These are phyloP conservation scores for Barnettozyma pratensis DNA, from an alignment of 805 yeast species.

Conservation along the genomic window DNA sequence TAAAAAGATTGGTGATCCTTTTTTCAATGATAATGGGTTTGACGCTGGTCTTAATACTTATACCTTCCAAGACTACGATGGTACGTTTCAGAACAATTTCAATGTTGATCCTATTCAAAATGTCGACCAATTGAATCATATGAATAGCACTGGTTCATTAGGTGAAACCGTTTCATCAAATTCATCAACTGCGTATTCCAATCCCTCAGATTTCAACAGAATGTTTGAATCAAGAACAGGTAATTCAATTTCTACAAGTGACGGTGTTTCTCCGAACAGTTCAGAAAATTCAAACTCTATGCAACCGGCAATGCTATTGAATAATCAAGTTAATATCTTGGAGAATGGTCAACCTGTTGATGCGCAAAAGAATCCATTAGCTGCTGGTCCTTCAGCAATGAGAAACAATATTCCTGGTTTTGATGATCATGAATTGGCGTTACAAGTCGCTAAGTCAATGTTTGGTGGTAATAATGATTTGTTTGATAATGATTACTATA, in stretches of 20 bases:
- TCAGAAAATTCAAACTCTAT: conserved; percentile 1
- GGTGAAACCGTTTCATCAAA: neutral
- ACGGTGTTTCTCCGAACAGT: conserved; percentile 3
- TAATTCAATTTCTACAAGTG: conserved; percentile 7
- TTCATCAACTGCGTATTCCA: neutral
- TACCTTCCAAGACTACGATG: conserved; percentile 11
- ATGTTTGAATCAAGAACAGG: neutral
- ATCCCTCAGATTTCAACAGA: neutral
- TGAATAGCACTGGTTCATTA: neutral
- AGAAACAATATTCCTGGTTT: neutral
- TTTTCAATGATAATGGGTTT: conserved; percentile 7
- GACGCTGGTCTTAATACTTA: neutral
- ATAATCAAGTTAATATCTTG: neutral
- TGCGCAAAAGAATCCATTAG: neutral
- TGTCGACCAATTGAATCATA: neutral
- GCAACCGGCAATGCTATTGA: neutral
- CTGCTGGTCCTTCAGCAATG: neutral
- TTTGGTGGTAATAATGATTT: conserved; percentile 17
- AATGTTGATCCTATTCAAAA: neutral
- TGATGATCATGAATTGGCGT: conserved; percentile 20
- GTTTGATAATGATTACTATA: neutral
- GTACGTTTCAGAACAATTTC: neutral
- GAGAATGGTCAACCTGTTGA: neutral
- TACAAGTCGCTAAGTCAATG: conserved; percentile 25
- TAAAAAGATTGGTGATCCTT: conserved; percentile 22